Percentiles rank a stretch among this genome's conserved stretches.
Evolutionary conservation across 805 yeast species (phyloP).

Genomic region (Kodamaea neixiangensis): DNA sequence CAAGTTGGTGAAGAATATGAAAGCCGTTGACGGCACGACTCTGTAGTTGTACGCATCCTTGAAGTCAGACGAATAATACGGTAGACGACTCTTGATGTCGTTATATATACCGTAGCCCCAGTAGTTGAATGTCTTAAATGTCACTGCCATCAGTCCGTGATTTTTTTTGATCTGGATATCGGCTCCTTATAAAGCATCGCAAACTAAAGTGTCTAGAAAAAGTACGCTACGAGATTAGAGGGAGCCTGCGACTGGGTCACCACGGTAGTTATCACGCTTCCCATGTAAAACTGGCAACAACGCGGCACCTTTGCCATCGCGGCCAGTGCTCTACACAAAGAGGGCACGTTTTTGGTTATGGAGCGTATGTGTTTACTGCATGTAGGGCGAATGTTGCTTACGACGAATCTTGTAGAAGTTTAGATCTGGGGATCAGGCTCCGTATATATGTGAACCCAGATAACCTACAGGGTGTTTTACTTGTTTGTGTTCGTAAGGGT

Average conservation of each 20-base stretch:
- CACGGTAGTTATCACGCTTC: neutral
- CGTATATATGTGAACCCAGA: neutral
- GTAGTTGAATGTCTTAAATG: constrained; percentile 15
- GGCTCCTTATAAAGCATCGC: neutral
- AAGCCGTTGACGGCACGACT: constrained; percentile 80
- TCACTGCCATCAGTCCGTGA: constrained; percentile 6
- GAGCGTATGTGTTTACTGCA: neutral
- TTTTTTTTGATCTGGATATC: neutral
- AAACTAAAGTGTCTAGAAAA: neutral
- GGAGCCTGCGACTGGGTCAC: neutral
- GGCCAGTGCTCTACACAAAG: neutral
- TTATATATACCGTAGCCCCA: constrained; percentile 52
- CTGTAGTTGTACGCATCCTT: constrained; percentile 82
- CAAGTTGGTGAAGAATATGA: constrained; percentile 84
- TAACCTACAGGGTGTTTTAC: constrained; percentile 2
- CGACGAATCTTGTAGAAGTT: neutral
- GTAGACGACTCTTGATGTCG: constrained; percentile 56
- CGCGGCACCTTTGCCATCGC: neutral
- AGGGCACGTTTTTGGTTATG: neutral
- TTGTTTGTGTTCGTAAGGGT: no score
- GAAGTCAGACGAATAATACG: constrained; percentile 77
- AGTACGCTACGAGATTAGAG: neutral
- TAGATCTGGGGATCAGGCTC: neutral
- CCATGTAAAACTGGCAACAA: neutral
- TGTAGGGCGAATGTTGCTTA: neutral